phyloP scores from a whole-genome alignment of 2,329 filamentous ascomycete genomes.

The Calonectria honghensis region DNA sequence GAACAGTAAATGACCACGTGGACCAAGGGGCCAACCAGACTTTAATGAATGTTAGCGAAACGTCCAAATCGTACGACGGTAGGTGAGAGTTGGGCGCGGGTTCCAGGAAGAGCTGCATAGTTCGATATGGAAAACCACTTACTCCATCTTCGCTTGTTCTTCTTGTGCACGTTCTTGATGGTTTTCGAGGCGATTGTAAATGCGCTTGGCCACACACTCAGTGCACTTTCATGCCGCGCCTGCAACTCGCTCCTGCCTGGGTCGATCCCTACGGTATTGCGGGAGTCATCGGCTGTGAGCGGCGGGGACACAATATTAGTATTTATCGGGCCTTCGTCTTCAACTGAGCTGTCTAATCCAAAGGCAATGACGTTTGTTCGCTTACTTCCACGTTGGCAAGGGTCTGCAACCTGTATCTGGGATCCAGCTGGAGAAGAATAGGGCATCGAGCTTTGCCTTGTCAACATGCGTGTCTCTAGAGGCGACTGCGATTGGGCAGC shows the following conservation, averaged over 20 bases:
- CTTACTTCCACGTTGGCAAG: not conserved
- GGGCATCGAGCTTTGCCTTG: conserved; percentile 14
- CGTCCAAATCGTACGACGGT: too few relatives aligned
- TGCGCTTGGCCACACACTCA: conserved; percentile 52
- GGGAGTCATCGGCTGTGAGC: not conserved
- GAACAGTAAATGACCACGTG: conserved; percentile 59
- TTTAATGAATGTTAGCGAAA: conserved; percentile 16
- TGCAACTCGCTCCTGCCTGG: not conserved
- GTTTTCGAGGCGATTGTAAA: conserved; percentile 56
- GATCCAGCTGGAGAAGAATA: not conserved
- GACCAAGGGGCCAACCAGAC: conserved; percentile 59
- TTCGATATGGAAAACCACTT: conserved; percentile 34
- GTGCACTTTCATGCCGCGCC: conserved; percentile 43
- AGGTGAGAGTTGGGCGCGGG: too few relatives aligned
- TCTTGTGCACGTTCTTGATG: conserved; percentile 56
- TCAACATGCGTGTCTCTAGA: conserved; percentile 30
- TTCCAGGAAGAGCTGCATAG: too few relatives aligned
- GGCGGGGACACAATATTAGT: not conserved
- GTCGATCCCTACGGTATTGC: not conserved
- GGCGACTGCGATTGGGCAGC: conserved; percentile 4
- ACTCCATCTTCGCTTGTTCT: conserved; percentile 61
- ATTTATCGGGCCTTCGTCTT: not conserved
- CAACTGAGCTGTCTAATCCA: not conserved
- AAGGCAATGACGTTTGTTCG: not conserved
- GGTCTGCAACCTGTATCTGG: conserved; percentile 24